Evolutionary conservation across 2,329 filamentous ascomycete genomes (phyloP).

Genomic region (Huntiella bhutanensis): DNA sequence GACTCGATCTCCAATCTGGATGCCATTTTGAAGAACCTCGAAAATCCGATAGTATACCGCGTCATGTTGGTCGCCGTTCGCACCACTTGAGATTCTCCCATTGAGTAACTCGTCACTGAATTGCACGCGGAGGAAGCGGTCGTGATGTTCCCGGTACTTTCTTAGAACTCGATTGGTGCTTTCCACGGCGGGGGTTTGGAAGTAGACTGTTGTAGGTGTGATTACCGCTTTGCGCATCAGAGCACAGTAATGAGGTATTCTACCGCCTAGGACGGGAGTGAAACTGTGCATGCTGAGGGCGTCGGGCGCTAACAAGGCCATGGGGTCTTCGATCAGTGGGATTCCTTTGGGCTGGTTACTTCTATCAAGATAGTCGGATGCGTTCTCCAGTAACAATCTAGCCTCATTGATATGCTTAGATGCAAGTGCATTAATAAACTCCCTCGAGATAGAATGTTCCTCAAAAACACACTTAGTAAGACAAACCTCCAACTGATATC

Average conservation of each 20-base stretch:
- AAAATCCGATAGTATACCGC: constrained; percentile 58
- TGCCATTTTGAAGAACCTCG: constrained; percentile 55
- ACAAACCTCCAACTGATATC: constrained; percentile 86
- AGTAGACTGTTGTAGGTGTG: constrained; percentile 69
- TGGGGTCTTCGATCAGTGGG: constrained; percentile 35
- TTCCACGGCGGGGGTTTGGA: constrained; percentile 60
- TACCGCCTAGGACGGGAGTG: constrained; percentile 15
- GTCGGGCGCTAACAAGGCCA: constrained; percentile 14
- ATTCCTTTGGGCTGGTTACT: constrained; percentile 24
- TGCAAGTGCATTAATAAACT: constrained; percentile 46
- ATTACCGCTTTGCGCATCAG: constrained; percentile 59
- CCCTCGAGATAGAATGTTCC: constrained; percentile 49
- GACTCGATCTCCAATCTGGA: constrained; percentile 59
- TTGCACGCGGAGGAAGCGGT: constrained; percentile 74
- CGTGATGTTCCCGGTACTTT: constrained; percentile 44
- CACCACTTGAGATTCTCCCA: constrained; percentile 38
- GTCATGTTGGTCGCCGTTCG: constrained; percentile 38
- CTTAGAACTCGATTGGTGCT: constrained; percentile 76
- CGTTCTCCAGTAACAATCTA: constrained; percentile 51
- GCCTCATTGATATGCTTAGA: constrained; percentile 31
- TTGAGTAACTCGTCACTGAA: constrained; percentile 63
- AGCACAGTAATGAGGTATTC: constrained; percentile 51
- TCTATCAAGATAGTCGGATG: constrained; percentile 30
- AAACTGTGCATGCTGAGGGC: background rate
- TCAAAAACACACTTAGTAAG: constrained; percentile 62